Evolutionary conservation across 1,284 basidiomycete genomes (phyloP), one percentile per base, ranked within the genome.

Genomic region (Sphagnurus paluster): DNA sequence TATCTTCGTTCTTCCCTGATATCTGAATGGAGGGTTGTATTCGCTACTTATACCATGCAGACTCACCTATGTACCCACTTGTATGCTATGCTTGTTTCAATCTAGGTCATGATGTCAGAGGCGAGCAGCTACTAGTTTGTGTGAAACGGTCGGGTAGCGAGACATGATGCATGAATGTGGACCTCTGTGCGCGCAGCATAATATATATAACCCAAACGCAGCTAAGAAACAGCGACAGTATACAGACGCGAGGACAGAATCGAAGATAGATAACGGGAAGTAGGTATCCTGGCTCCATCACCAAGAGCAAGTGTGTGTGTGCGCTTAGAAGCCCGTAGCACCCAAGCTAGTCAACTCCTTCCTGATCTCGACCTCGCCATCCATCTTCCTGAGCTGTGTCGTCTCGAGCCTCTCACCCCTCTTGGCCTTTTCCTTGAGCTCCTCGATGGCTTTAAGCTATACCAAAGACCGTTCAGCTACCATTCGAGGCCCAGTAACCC

Each of bases 301-400:
- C 6, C 5, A 11, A 10, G 34, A 7, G 19, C 5, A 36, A 4
- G 14, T 8, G 20, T 4, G 25, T 7, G 11, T 10, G 16, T 11
- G 21, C 7, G 4, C 25, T 29, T 11, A 39, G 25, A 26, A 2
- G 2, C 24, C 9, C 2, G 38, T 10, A 33, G 20, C 20, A 29
- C 24, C 48, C 21, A 53, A 41, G 20, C 23, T 28, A 33, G 44
- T 56, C 29, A 98, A 80, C 71, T 97, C 94, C 61, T 82, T 83
- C 56, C 82, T 74, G 56, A 98, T 91, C 55, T 89, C 86, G 5
- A 66, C 77, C 70, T 97, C 93, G 6, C 84, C 84, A 32, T 94
- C 91, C 57, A 98, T 96, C 80, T 98, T 98, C 76, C 90, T 90
- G 56, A 96, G 67, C 70, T 98, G 95, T 19, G 94, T 98, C 49